Conservation (phyloP, 2,329 filamentous ascomycete genomes). For the Lojkania enalia region DNA sequence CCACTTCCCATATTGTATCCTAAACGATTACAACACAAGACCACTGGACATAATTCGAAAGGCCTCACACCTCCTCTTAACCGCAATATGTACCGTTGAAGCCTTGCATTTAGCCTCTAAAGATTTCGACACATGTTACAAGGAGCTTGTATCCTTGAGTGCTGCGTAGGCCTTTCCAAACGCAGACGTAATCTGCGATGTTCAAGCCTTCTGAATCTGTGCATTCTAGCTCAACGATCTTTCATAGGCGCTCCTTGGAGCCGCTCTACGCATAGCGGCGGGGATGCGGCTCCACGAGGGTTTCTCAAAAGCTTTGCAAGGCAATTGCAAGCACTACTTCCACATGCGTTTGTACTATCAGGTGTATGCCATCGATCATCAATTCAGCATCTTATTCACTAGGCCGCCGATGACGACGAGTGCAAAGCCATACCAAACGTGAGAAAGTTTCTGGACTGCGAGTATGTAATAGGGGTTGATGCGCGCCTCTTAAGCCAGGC, state of each 20-base stretch:
- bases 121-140: conserved; percentile 34
- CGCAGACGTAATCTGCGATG: conserved; percentile 20
- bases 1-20: conserved; percentile 37
- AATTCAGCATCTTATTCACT: conserved; percentile 43
- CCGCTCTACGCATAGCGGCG: conserved; percentile 45
- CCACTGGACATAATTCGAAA: conserved; percentile 28
- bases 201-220: conserved; percentile 18
- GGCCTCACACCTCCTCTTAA: conserved; percentile 36
- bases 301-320: conserved; percentile 39
- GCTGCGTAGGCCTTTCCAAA: conserved; percentile 31
- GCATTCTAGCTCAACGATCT: conserved; percentile 19
- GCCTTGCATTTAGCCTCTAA: conserved; percentile 30
- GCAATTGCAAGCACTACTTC: conserved; percentile 36
- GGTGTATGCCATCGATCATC: conserved; percentile 48
- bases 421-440: conserved; percentile 34
- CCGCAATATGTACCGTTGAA: conserved; percentile 42
- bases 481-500: conserved; percentile 18
- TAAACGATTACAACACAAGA: conserved; percentile 25
- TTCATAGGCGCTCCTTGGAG: conserved; percentile 21
- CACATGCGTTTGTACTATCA: conserved; percentile 46
- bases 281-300: conserved; percentile 46
- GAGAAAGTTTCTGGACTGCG: conserved; percentile 35
- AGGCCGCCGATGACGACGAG: conserved; percentile 43
- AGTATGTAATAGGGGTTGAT: conserved; percentile 35
- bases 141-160: conserved; percentile 32